These are phyloP conservation scores for Populus trichocarpa DNA, from an alignment of 441 rosid species.

Conservation along the genomic window DNA sequence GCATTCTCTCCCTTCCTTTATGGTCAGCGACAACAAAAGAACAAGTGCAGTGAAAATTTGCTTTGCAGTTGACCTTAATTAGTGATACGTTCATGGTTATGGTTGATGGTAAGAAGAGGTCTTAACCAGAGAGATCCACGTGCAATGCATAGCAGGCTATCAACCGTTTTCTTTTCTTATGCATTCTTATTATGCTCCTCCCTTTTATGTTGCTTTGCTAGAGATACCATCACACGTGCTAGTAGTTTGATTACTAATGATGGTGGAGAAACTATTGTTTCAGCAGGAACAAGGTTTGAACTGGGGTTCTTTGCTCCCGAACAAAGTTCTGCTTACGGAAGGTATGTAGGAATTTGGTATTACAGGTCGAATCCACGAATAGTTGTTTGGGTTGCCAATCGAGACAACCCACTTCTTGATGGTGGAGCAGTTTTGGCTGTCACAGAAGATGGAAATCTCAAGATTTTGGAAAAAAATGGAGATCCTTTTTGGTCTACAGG, in stretches of 20 bases:
- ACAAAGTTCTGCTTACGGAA: not conserved
- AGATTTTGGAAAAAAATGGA: not conserved
- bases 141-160: constrained; percentile 1
- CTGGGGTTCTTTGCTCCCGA: constrained; percentile 36
- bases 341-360: constrained; percentile 44
- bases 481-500: constrained; percentile 8
- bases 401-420: constrained; percentile 18
- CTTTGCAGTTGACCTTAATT: too few relatives aligned
- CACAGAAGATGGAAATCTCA: constrained; percentile 17
- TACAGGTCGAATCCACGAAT: constrained; percentile 8
- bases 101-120: too few relatives aligned
- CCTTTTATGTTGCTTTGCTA: constrained; percentile 10
- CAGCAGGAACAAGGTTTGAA: constrained; percentile 13
- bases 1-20: too few relatives aligned
- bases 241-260: not conserved
- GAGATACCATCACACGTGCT: constrained; percentile 9
- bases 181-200: not conserved
- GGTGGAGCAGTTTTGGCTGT: constrained; percentile 6
- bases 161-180: not conserved
- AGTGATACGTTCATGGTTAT: too few relatives aligned
- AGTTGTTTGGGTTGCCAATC: constrained; percentile 42
- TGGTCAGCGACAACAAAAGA: too few relatives aligned
- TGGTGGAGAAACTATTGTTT: not conserved
- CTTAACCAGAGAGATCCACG: not conserved
- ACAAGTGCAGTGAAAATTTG: too few relatives aligned